These are phyloP conservation scores for Chlamydomonas urium DNA, from an alignment of 139 green algal genomes.

Conservation along the genomic window DNA sequence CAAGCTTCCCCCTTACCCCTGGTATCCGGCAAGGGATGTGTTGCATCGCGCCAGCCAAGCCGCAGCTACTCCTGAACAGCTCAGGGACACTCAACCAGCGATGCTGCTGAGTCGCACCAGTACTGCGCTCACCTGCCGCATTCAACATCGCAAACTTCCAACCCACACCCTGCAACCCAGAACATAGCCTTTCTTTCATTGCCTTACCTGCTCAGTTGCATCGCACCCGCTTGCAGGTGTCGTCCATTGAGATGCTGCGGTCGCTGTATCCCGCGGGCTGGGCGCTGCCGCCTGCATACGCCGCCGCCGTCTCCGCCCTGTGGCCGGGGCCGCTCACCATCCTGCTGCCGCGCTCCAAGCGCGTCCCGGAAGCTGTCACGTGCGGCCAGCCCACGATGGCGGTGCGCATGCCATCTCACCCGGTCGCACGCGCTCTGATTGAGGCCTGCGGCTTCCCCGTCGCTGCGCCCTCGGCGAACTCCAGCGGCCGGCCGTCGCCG, in stretches of 20 bases:
- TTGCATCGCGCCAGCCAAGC: not conserved
- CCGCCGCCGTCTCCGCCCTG: conserved; percentile 18
- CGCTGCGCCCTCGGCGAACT: conserved; percentile 56
- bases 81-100: not conserved
- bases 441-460: conserved; percentile 41
- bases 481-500: conserved; percentile 45
- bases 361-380: conserved; percentile 36
- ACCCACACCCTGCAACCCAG: no score
- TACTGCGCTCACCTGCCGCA: not conserved
- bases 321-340: conserved; percentile 61
- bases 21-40: no score
- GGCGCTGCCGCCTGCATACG: conserved; percentile 30
- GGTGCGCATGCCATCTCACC: conserved; percentile 55
- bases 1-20: no score
- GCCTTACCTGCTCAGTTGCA: not conserved
- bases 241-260: conserved; percentile 44
- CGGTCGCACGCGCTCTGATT: conserved; percentile 51
- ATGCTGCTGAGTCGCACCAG: not conserved
- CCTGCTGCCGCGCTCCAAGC: conserved; percentile 28
- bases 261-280: conserved; percentile 41
- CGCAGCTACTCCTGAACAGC: not conserved
- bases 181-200: not conserved
- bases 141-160: no score
- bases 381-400: conserved; percentile 48
- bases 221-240: conserved; percentile 18